These are phyloP conservation scores for Picea sitchensis DNA, from an alignment of 75 land plant species.

Conservation along the genomic window DNA sequence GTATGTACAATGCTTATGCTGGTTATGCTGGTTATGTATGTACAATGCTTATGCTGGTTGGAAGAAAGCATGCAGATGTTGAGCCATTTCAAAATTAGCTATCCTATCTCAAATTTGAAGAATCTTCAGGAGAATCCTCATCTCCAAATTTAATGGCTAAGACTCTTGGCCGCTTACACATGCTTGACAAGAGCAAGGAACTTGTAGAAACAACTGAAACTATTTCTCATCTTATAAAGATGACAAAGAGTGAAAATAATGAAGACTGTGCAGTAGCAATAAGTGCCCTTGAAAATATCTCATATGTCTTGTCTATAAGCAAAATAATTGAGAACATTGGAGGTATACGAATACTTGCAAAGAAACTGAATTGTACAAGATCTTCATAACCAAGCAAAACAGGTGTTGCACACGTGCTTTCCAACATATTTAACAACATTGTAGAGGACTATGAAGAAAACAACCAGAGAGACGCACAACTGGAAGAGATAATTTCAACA, in stretches of 20 bases:
- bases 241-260: constrained; percentile 5
- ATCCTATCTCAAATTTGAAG: too few relatives aligned
- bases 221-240: constrained; percentile 18
- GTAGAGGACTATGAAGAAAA: constrained; percentile 18
- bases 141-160: constrained; percentile 37
- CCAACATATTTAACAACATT: constrained; percentile 13
- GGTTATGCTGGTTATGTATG: too few relatives aligned
- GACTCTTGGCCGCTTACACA: constrained; percentile 27
- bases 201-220: constrained; percentile 19
- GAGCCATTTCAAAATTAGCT: too few relatives aligned
- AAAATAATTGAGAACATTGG: too few relatives aligned
- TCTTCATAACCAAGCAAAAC: neutral
- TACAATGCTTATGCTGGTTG: too few relatives aligned
- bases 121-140: constrained; percentile 13
- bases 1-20: too few relatives aligned
- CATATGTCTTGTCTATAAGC: too few relatives aligned
- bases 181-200: constrained; percentile 32
- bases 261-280: too few relatives aligned
- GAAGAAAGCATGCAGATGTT: too few relatives aligned
- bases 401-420: constrained; percentile 18
- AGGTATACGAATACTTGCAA: neutral
- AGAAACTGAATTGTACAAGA: constrained; percentile 13
- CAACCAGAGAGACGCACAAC: constrained; percentile 8
- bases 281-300: too few relatives aligned
- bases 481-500: constrained; percentile 17